These are phyloP conservation scores for Harringtonia lauricola DNA, from an alignment of 2,329 filamentous ascomycete genomes.

Conservation along the genomic window DNA sequence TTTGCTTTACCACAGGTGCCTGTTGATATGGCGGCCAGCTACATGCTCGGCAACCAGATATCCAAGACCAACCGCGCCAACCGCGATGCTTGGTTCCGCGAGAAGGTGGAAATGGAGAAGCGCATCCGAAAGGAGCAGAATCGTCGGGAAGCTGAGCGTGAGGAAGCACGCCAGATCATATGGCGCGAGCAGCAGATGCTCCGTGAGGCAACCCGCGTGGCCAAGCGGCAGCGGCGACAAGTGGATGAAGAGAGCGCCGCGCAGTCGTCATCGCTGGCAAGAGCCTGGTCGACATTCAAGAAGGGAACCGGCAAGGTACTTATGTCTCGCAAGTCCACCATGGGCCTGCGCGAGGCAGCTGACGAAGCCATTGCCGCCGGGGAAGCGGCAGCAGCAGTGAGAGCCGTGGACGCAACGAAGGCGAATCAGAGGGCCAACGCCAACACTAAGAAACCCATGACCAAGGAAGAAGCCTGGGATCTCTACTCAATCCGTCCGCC, in stretches of 20 bases:
- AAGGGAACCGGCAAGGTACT: constrained; percentile 5
- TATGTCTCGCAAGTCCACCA: constrained; percentile 5
- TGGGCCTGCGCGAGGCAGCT: constrained; percentile 4
- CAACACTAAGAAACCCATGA: not conserved
- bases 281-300: constrained; percentile 8
- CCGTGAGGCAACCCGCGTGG: constrained; percentile 1
- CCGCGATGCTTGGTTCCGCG: constrained; percentile 8
- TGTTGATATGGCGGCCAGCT: not conserved
- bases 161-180: not conserved
- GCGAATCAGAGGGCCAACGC: not conserved
- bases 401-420: not conserved
- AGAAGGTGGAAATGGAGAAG: constrained; percentile 1
- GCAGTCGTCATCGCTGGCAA: constrained; percentile 3
- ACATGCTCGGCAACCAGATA: constrained; percentile 1
- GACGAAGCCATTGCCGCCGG: not conserved
- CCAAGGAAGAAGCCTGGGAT: constrained; percentile 6
- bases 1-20: constrained; percentile 5
- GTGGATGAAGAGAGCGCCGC: not conserved
- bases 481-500: constrained; percentile 6
- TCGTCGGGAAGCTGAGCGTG: not conserved
- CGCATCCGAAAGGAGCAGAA: not conserved
- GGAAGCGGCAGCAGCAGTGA: not conserved
- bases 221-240: not conserved
- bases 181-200: not conserved
- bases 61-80: constrained; percentile 6